Base-by-base conservation (phyloP, 306 rosid genomes). In the Senna tora region DNA sequence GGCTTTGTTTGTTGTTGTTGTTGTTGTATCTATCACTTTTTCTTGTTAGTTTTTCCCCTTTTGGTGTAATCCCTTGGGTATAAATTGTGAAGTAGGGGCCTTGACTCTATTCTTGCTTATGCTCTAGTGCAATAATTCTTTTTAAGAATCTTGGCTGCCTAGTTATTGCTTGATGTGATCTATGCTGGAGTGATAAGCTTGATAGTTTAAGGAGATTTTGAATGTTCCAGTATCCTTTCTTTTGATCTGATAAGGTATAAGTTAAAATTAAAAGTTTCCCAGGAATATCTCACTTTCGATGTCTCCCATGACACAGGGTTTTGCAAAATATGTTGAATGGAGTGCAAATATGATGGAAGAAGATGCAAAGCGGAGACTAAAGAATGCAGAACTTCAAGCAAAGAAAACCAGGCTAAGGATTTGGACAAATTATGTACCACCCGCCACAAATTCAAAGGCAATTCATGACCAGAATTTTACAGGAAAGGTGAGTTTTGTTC, bases 311-410 rank as follows among this genome's bases (percentile, higher is more conserved):
- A 25, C 62, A 32, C 39, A 95, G 99, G 99, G 99, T 67, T 79
- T 71, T 67, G 97, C 91, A 34, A 95, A 86, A 75, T 95, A 88
- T 75, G 96, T 95, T 78, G 99, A 92, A 78, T 95, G 99, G 99
- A 95, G 99, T 79, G 99, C 97, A 16, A 92, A 89, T 67, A 92
- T 84, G 93, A 88, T 95, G 99, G 99, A 92, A 82, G 99, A 95
- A 73, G 96, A 95, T 41, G 91, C 96, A 34, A 95, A 95, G 77
- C 73, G 93, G 75, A 81, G n/a, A 78, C 79, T 95, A 76, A 95
- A 95, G 84, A 45, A 81, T 81, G 93, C 96, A 61, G 97, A 95
- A 76, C 96, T 95, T 25, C 82, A 84, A 79, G 92, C 99, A 25
- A 95, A 91, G 89, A 95, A 92, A 83, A 73, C 28, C 63, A 88